Evolutionary conservation across 352 stramenopile genomes (phyloP).

Genomic region (Phytophthora nicotianae): DNA sequence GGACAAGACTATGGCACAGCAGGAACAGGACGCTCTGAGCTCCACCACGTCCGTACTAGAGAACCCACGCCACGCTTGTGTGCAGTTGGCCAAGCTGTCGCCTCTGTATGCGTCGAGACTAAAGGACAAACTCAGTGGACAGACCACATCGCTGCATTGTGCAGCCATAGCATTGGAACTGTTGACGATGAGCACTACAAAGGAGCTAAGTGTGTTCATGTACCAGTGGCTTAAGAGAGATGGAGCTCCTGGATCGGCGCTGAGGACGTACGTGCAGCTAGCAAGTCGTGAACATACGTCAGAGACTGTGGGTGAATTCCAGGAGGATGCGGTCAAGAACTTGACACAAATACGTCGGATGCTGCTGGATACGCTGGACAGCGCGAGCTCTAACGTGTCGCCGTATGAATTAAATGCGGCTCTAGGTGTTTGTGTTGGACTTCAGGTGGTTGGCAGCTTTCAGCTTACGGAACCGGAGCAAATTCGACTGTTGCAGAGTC

Average conservation of each 20-base stretch:
- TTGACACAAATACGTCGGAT: constrained; percentile 25
- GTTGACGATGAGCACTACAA: constrained; percentile 17
- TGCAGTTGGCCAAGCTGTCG: constrained; percentile 42
- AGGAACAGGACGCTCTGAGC: constrained; percentile 38
- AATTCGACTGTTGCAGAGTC: constrained; percentile 47
- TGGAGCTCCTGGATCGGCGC: constrained; percentile 18
- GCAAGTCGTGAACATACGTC: constrained; percentile 13
- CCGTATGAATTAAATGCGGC: constrained; percentile 38
- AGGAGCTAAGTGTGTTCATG: constrained; percentile 48
- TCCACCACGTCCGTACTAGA: constrained; percentile 9
- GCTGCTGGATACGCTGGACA: constrained; percentile 32
- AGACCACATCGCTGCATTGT: constrained; percentile 37
- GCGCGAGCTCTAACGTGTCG: constrained; percentile 12
- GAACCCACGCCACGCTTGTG: constrained; percentile 30
- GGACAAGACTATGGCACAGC: constrained; percentile 34
- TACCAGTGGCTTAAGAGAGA: constrained; percentile 47
- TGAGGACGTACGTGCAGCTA: constrained; percentile 36
- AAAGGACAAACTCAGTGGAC: constrained; percentile 35
- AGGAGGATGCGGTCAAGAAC: constrained; percentile 17
- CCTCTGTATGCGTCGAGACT: constrained; percentile 44
- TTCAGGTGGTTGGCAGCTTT: constrained; percentile 55
- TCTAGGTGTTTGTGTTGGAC: constrained; percentile 51
- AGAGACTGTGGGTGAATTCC: constrained; percentile 21
- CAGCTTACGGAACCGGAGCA: constrained; percentile 52
- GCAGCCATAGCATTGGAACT: constrained; percentile 25